These are phyloP conservation scores for Sphaerosporella brunnea DNA, from an alignment of 495 filamentous ascomycete species.

Conservation along the genomic window DNA sequence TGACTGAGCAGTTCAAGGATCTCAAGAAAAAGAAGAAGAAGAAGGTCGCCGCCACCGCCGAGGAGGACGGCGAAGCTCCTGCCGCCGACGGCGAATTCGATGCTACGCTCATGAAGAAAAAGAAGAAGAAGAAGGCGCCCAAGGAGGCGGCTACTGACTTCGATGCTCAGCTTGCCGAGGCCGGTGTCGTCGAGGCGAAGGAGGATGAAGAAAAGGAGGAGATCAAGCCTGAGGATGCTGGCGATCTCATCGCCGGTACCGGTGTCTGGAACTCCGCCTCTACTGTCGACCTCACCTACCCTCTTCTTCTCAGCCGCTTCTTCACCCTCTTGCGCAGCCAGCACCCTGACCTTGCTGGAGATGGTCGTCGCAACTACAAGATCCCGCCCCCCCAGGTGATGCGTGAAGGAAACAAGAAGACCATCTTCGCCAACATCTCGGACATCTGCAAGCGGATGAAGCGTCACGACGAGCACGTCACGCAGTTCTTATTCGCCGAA, in stretches of 20 bases:
- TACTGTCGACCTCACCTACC: constrained; percentile 59
- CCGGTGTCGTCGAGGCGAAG: constrained; percentile 36
- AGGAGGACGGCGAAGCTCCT: constrained; percentile 33
- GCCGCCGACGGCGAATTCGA: constrained; percentile 21
- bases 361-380: constrained; percentile 79
- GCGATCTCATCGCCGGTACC: constrained; percentile 76
- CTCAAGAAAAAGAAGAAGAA: constrained; percentile 94
- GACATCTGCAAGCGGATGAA: constrained; percentile 88
- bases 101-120: constrained; percentile 19
- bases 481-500: constrained; percentile 90
- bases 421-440: constrained; percentile 93
- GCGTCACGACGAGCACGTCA: constrained; percentile 91
- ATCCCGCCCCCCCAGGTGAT: constrained; percentile 98
- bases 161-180: constrained; percentile 62
- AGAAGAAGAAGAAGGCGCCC: constrained; percentile 33
- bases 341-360: constrained; percentile 81
- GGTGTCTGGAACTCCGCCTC: constrained; percentile 83
- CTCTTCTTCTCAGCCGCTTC: constrained; percentile 69
- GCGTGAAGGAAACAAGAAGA: constrained; percentile 99
- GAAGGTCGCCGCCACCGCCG: constrained; percentile 75
- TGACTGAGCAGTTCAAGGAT: constrained; percentile 49
- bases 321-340: constrained; percentile 79
- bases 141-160: constrained; percentile 46
- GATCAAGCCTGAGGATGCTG: constrained; percentile 37
- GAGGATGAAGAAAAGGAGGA: constrained; percentile 35